Conservation (phyloP, 192 early-diverging fungal species). For the Coemansia sp. region DNA sequence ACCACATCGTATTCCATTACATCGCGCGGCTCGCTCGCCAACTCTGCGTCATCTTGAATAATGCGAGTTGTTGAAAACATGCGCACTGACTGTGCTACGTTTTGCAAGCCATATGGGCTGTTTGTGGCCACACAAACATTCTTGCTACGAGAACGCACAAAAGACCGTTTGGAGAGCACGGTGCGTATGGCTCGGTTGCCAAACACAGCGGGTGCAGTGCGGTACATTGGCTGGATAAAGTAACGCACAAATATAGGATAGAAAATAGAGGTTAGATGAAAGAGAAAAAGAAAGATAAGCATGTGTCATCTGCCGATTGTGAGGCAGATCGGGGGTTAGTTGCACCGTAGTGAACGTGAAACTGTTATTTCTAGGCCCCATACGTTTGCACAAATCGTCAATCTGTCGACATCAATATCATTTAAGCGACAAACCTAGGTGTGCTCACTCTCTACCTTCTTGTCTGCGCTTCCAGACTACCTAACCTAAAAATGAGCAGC, state of each 20-base stretch:
- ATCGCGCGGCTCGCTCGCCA: slow-evolving; percentile 57
- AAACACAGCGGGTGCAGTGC: neutral
- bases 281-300: neutral
- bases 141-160: too few relatives aligned
- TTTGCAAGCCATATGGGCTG: neutral
- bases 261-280: neutral
- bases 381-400: too few relatives aligned
- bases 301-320: too few relatives aligned
- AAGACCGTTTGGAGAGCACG: too few relatives aligned
- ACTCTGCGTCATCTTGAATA: neutral
- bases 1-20: slow-evolving; percentile 92
- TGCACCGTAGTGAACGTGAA: too few relatives aligned
- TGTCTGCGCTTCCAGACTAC: neutral
- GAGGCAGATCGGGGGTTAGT: too few relatives aligned
- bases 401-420: neutral
- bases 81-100: neutral
- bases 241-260: neutral
- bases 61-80: neutral
- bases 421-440: neutral
- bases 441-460: neutral
- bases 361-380: too few relatives aligned
- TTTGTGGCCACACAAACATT: neutral
- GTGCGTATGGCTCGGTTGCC: neutral
- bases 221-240: neutral
- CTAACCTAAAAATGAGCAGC: slow-evolving; percentile 35